Evolutionary conservation across 2,329 filamentous ascomycete genomes (phyloP).

Genomic region (Dactylonectria estremocensis): DNA sequence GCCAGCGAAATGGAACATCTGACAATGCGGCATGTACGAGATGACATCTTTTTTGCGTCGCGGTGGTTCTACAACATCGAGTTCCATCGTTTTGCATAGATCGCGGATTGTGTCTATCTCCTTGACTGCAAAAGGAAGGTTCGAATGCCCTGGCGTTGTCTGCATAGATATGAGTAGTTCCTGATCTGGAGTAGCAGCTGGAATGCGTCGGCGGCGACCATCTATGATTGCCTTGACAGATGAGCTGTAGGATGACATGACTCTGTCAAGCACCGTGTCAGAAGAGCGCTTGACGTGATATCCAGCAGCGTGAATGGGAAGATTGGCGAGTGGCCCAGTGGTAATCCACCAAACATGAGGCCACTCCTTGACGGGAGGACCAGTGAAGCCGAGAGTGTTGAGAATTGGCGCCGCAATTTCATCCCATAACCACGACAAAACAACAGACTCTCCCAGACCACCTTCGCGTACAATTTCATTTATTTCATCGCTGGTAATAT

Average conservation of each 20-base stretch:
- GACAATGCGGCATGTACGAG: slow-evolving; percentile 40
- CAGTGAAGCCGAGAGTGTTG: background rate
- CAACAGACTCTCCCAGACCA: background rate
- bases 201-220: slow-evolving; percentile 21
- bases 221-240: slow-evolving; percentile 53
- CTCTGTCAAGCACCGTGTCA: slow-evolving; percentile 51
- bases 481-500: background rate
- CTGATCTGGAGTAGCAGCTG: background rate
- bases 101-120: slow-evolving; percentile 9
- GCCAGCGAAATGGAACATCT: slow-evolving; percentile 61
- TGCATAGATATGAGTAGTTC: slow-evolving; percentile 47
- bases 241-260: slow-evolving; percentile 56
- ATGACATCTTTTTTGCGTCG: slow-evolving; percentile 44
- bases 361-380: background rate
- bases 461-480: background rate
- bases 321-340: background rate
- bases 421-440: background rate
- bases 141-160: background rate
- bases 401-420: background rate
- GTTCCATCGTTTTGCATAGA: slow-evolving; percentile 19
- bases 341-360: background rate
- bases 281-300: slow-evolving; percentile 38
- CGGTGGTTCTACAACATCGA: slow-evolving; percentile 9
- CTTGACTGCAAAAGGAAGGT: background rate
- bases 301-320: slow-evolving; percentile 49